Evolutionary conservation across 257 asterid genomes (phyloP).

Genomic region (Nicotiana sylvestris): DNA sequence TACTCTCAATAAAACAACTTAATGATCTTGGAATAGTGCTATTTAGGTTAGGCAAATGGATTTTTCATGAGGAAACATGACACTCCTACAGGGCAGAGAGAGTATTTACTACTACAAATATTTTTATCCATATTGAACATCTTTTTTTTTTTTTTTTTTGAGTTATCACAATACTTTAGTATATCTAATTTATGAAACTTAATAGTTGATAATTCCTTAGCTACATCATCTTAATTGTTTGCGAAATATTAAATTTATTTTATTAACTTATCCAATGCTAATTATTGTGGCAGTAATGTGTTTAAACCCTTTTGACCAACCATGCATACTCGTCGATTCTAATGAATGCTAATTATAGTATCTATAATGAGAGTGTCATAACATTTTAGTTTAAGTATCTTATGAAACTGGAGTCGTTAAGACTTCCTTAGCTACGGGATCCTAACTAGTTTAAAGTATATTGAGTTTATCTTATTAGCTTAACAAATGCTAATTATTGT

Average conservation of each 20-base stretch:
- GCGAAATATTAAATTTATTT: neutral
- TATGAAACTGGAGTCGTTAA: neutral
- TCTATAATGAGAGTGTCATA: neutral
- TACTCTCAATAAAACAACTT: neutral
- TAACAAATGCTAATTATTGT: neutral
- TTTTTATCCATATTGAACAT: neutral
- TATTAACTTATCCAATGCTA: neutral
- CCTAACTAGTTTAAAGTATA: neutral
- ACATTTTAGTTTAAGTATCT: neutral
- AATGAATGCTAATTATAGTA: neutral
- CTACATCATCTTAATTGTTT: neutral
- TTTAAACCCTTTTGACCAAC: neutral
- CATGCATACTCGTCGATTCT: neutral
- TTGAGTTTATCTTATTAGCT: neutral
- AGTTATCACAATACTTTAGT: neutral
- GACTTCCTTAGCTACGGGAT: neutral
- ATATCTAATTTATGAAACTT: neutral
- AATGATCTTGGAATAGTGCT: neutral
- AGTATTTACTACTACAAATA: neutral
- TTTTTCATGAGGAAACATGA: neutral
- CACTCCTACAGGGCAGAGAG: neutral
- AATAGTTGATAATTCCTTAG: neutral
- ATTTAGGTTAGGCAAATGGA: neutral
- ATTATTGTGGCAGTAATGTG: neutral
- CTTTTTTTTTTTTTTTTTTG: neutral